A percentile compares a stretch with the other conserved stretches of the same genome.
phyloP scores from a whole-genome alignment of 441 rosid genomes.

The Manihot esculenta region DNA sequence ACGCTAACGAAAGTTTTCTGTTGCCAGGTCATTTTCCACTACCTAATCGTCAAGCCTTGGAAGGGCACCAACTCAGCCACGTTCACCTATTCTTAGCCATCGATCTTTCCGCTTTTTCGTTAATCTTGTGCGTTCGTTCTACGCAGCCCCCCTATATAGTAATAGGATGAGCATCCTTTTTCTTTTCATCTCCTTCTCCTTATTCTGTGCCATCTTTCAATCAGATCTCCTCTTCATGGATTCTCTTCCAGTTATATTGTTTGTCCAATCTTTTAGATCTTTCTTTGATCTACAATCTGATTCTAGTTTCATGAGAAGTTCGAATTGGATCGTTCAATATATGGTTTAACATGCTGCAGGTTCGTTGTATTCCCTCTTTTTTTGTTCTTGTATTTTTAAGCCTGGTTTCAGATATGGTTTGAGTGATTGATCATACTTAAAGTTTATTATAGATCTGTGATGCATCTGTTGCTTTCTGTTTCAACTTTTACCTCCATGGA shows the following conservation, averaged over 20 bases:
- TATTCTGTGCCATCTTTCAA: too few relatives aligned
- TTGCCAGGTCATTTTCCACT: background rate
- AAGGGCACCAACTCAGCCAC: conserved; percentile 7
- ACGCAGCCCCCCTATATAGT: conserved; percentile 2
- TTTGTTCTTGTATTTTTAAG: background rate
- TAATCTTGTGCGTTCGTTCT: conserved; percentile 38
- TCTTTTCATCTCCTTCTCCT: rapidly evolving
- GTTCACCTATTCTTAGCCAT: conserved; percentile 13
- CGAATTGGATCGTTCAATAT: background rate
- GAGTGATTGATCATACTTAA: background rate
- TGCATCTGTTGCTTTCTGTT: background rate
- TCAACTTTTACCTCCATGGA: background rate
- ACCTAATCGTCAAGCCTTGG: background rate
- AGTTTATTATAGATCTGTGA: background rate
- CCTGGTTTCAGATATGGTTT: background rate
- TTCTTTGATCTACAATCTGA: conserved; percentile 14
- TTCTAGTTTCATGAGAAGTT: background rate
- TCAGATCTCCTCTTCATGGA: too few relatives aligned
- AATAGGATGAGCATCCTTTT: too few relatives aligned
- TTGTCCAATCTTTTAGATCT: background rate
- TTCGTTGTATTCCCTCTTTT: background rate
- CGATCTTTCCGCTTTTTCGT: background rate
- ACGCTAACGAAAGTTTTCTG: too few relatives aligned
- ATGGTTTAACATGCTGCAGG: background rate
- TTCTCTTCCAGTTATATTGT: too few relatives aligned